These are phyloP conservation scores for Wickerhamiella nectarea DNA, from an alignment of 805 yeast species.

Conservation along the genomic window DNA sequence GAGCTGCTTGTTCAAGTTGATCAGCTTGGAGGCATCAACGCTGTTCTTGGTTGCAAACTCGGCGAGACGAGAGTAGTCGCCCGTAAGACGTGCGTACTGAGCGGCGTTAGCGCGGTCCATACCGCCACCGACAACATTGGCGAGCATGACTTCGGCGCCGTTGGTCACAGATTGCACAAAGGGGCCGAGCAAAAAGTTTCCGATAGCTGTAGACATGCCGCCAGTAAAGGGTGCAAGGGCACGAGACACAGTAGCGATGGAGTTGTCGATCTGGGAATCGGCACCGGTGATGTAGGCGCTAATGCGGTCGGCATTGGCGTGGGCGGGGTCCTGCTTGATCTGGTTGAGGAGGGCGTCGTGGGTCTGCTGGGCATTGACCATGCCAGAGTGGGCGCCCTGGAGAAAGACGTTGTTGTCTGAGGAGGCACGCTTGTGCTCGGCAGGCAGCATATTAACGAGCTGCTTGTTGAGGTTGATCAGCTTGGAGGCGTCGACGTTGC, in stretches of 20 bases:
- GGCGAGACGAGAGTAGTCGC: conserved; percentile 16
- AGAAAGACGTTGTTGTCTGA: conserved; percentile 8
- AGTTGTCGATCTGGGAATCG: conserved; percentile 25
- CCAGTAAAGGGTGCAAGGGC: conserved; percentile 16
- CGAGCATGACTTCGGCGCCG: conserved; percentile 23
- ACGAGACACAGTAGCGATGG: conserved; percentile 15
- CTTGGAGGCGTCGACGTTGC: conserved; percentile 14
- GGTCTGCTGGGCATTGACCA: conserved; percentile 17
- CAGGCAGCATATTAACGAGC: conserved; percentile 11
- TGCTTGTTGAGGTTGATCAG: conserved; percentile 15
- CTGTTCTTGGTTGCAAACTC: conserved; percentile 14
- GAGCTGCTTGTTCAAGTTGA: conserved; percentile 15
- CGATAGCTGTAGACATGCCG: conserved; percentile 16
- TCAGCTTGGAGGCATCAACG: conserved; percentile 13
- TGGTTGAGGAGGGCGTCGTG: conserved; percentile 12
- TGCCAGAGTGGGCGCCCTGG: conserved; percentile 9
- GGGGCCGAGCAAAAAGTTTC: conserved; percentile 21
- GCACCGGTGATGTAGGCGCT: conserved; percentile 21
- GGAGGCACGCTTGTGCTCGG: too few species aligned
- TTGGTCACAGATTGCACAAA: conserved; percentile 24
- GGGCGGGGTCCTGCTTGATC: conserved; percentile 11
- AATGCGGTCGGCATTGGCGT: conserved; percentile 13
- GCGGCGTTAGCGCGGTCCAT: conserved; percentile 14
- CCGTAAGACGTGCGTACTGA: conserved; percentile 13
- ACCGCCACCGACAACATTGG: conserved; percentile 18